A percentile compares a stretch with the other conserved stretches of the same genome.
These are phyloP conservation scores for Dimocarpus longan DNA, from an alignment of 345 rosid genomes.

Conservation along the genomic window DNA sequence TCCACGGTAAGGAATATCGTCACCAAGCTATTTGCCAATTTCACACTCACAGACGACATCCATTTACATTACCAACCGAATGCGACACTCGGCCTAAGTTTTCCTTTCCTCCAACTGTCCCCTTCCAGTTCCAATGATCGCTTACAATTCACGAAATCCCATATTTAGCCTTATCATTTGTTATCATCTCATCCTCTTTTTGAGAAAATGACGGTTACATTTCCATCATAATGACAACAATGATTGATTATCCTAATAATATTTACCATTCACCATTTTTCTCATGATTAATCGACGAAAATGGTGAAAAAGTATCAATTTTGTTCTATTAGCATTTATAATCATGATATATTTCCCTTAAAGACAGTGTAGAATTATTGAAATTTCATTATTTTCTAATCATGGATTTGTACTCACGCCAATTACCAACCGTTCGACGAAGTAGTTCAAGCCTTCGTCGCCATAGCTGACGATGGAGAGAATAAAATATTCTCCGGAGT, in stretches of 20 bases:
- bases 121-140: constrained; percentile 11
- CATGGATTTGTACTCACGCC: not conserved
- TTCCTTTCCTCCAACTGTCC: constrained; percentile 26
- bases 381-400: not conserved
- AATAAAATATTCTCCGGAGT: constrained; percentile 44
- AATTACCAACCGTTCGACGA: constrained; percentile 61
- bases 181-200: not conserved
- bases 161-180: not conserved
- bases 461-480: constrained; percentile 65
- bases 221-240: not conserved
- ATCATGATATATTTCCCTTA: no score
- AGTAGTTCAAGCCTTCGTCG: constrained; percentile 82
- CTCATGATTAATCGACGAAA: not conserved
- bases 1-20: constrained; percentile 60
- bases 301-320: not conserved
- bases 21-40: constrained; percentile 33
- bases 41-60: constrained; percentile 18
- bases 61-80: constrained; percentile 43
- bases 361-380: not conserved
- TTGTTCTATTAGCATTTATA: no score
- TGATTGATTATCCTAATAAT: not conserved
- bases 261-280: not conserved
- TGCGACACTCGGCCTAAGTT: constrained; percentile 49
- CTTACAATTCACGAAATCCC: not conserved
- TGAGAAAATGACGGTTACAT: not conserved